Evolutionary conservation across 768 basidiomycete species (phyloP).

Genomic region (Pulveroboletus sp.): DNA sequence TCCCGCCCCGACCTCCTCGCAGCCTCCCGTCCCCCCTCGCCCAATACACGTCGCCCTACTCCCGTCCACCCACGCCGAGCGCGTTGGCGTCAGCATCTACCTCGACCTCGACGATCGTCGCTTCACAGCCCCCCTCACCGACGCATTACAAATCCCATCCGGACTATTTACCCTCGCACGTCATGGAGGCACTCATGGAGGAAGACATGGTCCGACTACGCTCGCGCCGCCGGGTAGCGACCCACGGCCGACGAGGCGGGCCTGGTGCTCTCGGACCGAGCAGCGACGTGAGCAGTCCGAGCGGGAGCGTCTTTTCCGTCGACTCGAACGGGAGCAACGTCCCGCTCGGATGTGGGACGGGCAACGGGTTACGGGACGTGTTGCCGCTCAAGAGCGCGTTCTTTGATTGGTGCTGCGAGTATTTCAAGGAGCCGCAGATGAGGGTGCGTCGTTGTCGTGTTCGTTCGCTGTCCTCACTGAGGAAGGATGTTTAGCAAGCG

Average conservation of each 20-base stretch:
- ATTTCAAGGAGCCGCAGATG: constrained; percentile 99
- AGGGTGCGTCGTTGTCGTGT: constrained; percentile 58
- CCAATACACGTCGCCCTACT: constrained; percentile 79
- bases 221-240: constrained; percentile 50
- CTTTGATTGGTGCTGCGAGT: constrained; percentile 96
- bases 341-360: constrained; percentile 74
- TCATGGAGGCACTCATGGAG: constrained; percentile 86
- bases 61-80: constrained; percentile 45
- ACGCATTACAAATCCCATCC: constrained; percentile 34
- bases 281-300: constrained; percentile 58
- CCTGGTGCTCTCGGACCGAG: constrained; percentile 34
- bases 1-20: constrained; percentile 30
- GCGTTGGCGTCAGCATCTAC: too few relatives aligned
- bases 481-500: too few relatives aligned
- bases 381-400: constrained; percentile 88
- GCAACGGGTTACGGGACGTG: constrained; percentile 75
- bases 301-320: constrained; percentile 72
- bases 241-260: constrained; percentile 42
- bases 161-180: constrained; percentile 68
- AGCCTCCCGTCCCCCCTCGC: constrained; percentile 69
- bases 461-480: background rate
- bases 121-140: constrained; percentile 31
- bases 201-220: constrained; percentile 92
- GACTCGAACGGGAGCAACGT: constrained; percentile 67
- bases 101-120: constrained; percentile 17